These are phyloP conservation scores for Capsicum baccatum DNA, from an alignment of 257 asterid species.

Conservation along the genomic window DNA sequence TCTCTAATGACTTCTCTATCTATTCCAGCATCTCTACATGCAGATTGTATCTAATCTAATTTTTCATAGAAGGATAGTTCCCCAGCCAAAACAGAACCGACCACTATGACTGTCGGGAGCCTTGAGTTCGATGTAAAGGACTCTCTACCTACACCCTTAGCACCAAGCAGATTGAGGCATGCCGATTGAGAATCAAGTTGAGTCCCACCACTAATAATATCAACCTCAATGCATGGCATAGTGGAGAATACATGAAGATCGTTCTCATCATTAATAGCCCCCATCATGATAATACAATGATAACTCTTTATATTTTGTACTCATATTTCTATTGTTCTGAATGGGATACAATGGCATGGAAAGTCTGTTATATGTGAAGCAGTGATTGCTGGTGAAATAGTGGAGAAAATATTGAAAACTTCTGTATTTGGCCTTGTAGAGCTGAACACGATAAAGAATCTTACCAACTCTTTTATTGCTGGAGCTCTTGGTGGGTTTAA, in stretches of 20 bases:
- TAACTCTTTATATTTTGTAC: conserved; percentile 80
- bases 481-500: too few relatives aligned
- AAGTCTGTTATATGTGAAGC: too few relatives aligned
- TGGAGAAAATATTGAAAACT: too few relatives aligned
- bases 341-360: too few relatives aligned
- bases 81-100: conserved; percentile 83
- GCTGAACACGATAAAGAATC: too few relatives aligned
- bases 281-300: conserved; percentile 99
- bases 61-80: conserved; percentile 53
- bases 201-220: conserved; percentile 90
- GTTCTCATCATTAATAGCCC: conserved; percentile 71
- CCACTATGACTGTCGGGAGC: conserved; percentile 67
- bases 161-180: conserved; percentile 83
- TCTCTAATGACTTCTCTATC: too few relatives aligned
- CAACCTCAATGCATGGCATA: conserved; percentile 97
- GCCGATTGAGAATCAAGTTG: conserved; percentile 89
- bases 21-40: too few relatives aligned
- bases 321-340: too few relatives aligned
- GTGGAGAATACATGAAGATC: conserved; percentile 85
- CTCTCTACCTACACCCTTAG: conserved; percentile 75
- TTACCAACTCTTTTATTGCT: too few relatives aligned
- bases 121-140: conserved; percentile 71
- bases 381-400: too few relatives aligned
- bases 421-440: too few relatives aligned
- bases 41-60: too few relatives aligned